Evolutionary conservation across 2,329 filamentous ascomycete species (phyloP).

Genomic region (Emergomyces africanus): DNA sequence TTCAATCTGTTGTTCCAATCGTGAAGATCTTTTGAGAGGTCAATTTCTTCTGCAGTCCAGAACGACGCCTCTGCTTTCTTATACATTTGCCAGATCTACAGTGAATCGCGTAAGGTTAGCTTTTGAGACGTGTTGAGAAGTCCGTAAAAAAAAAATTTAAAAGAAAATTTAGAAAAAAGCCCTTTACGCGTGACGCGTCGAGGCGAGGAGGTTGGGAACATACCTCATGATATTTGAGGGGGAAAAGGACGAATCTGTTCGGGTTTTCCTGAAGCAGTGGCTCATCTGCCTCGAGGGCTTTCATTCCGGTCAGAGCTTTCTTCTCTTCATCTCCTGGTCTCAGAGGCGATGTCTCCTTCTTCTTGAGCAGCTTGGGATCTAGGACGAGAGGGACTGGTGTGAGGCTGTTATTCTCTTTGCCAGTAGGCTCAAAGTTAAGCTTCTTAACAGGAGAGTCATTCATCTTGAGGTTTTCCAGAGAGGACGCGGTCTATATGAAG

Average conservation of each 20-base stretch:
- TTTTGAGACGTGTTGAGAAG: conserved; percentile 7
- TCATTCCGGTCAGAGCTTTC: conserved; percentile 38
- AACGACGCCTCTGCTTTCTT: conserved; percentile 99
- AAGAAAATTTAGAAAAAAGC: conserved; percentile 19
- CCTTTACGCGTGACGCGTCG: conserved; percentile 58
- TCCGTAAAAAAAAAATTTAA: not conserved
- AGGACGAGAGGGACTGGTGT: conserved; percentile 40
- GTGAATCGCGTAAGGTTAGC: conserved; percentile 27
- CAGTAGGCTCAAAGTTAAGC: conserved; percentile 57
- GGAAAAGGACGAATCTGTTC: conserved; percentile 92
- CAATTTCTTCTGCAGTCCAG: conserved; percentile 99
- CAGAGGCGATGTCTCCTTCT: conserved; percentile 21
- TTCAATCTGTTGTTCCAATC: conserved; percentile 98
- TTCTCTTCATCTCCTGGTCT: not conserved
- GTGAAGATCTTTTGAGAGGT: conserved; percentile 95
- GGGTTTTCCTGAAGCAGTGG: conserved; percentile 92
- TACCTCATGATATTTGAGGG: conserved; percentile 99
- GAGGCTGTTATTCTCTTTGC: conserved; percentile 69
- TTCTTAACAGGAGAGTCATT: conserved; percentile 79
- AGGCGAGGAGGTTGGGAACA: conserved; percentile 36
- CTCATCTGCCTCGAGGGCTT: conserved; percentile 65
- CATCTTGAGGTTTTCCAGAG: conserved; percentile 82
- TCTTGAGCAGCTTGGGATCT: conserved; percentile 40
- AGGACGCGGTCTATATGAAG: conserved; percentile 61
- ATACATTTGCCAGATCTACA: conserved; percentile 99